Conservation (phyloP, 2,329 filamentous ascomycete species). For the Aplosporella prunicola region DNA sequence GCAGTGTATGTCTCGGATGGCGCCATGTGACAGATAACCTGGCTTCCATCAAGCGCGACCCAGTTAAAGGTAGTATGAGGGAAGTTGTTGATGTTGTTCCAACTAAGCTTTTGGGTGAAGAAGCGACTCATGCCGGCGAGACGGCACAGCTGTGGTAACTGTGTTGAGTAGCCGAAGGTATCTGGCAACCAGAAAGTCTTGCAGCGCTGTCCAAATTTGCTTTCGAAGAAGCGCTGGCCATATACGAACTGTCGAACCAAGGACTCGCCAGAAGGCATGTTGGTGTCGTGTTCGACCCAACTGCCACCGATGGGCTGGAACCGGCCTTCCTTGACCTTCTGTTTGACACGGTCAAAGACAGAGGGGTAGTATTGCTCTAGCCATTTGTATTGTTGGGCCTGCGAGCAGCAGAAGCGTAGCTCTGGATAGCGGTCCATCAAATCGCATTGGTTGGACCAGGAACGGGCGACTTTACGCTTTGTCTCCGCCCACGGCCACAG, state of each 20-base stretch:
- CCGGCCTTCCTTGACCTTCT: constrained; percentile 77
- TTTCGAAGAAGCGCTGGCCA: constrained; percentile 90
- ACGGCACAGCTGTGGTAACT: constrained; percentile 87
- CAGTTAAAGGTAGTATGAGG: constrained; percentile 98
- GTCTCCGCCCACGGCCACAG: constrained; percentile 98
- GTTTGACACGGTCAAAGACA: constrained; percentile 82
- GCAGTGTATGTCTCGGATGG: constrained; percentile 94
- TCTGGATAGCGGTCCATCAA: constrained; percentile 93
- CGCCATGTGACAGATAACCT: constrained; percentile 96
- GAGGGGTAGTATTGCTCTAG: constrained; percentile 80
- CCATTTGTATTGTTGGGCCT: constrained; percentile 98
- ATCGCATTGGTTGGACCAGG: constrained; percentile 94
- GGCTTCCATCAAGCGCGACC: constrained; percentile 90
- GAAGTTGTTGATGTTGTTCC: constrained; percentile 99
- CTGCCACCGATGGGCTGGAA: constrained; percentile 96
- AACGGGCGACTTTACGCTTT: constrained; percentile 88
- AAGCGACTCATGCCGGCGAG: constrained; percentile 94
- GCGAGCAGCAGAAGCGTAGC: constrained; percentile 82
- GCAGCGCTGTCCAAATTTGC: constrained; percentile 79
- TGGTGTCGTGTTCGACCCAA: constrained; percentile 99
- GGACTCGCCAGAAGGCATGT: constrained; percentile 91
- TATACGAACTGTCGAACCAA: constrained; percentile 91
- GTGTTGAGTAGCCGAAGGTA: constrained; percentile 93
- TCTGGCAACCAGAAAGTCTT: constrained; percentile 96
- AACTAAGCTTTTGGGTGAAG: constrained; percentile 96